Base-by-base conservation (phyloP, 495 filamentous ascomycete species). In the Daldinia childiae region DNA sequence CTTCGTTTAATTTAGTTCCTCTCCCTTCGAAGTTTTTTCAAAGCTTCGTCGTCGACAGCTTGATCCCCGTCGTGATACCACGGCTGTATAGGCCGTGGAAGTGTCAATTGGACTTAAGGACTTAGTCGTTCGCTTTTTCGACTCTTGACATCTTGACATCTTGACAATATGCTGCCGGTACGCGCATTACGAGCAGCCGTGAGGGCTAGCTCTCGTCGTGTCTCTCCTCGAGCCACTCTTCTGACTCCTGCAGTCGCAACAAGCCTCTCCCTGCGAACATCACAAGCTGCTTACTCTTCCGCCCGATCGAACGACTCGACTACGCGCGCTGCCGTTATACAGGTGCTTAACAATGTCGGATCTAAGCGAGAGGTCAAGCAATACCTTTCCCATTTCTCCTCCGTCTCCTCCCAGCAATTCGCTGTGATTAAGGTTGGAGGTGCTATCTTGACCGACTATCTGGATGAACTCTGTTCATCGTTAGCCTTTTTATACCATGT, bases 351-450 rank as follows among this genome's bases (percentile, higher is more conserved):
- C 84, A 97, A 96, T 78, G 95, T 98, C 74, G 94, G 93, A 50
- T 97, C 94, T 55, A 98, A 97, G 87, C 87, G 95, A 58, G 95
- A 99, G 82, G 94, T 97, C 41, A 92, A 98, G 84, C 96, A 98
- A 78, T 98, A 99, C 82, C 90, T 98, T 59, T 96, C 95, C 56
- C 94, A 98, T 78, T 99, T 99, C 86, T 95, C 91, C 62, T 97
- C 94, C 36, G 95, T 98, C 54, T 96, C 95, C 24, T 97, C 93
- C 4, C 95, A 98, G 85, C 93, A 97, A 76, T 99, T 99, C 80
- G 95, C 95, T 73, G 95, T 99, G 58, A 98, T 99, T 80, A 99
- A 99, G 85, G 96, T 99, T 58, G 95, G 95, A 24, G 95, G 95
- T 58, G 95, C 96, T 58, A 98, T 98, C 74, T 90, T 99, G 73